Conservation (phyloP, 345 rosid species). For the Rhizophora apiculata region DNA sequence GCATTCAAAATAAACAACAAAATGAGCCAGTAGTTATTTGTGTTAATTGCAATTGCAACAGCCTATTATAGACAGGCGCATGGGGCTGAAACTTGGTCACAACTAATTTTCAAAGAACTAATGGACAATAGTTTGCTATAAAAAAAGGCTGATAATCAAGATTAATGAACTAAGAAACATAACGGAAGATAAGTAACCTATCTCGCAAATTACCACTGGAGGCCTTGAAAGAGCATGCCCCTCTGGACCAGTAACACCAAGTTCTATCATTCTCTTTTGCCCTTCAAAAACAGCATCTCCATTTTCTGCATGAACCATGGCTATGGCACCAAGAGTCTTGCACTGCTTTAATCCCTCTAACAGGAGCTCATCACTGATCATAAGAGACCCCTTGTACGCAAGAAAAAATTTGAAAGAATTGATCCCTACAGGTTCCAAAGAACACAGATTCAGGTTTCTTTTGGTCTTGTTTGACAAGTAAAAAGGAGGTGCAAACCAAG, state of each 20-base stretch:
- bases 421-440: slow-evolving; percentile 52
- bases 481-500: too few species aligned
- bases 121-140: slow-evolving; percentile 5
- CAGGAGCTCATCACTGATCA: slow-evolving; percentile 84
- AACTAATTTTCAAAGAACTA: slow-evolving; percentile 1
- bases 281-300: slow-evolving; percentile 98
- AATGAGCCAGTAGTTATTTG: too few species aligned
- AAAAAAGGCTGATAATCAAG: background rate
- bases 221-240: slow-evolving; percentile 98
- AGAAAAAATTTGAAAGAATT: slow-evolving; percentile 97
- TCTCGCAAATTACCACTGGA: slow-evolving; percentile 55
- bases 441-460: too few species aligned
- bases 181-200: background rate
- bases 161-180: background rate
- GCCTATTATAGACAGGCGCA: too few species aligned
- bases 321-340: slow-evolving; percentile 92
- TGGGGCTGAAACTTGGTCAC: background rate
- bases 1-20: too few species aligned
- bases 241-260: slow-evolving; percentile 95
- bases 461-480: too few species aligned
- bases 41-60: too few species aligned
- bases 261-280: slow-evolving; percentile 83
- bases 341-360: slow-evolving; percentile 78
- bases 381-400: slow-evolving; percentile 84
- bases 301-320: slow-evolving; percentile 99